Percentiles rank a stretch among this genome's conserved stretches.
Evolutionary conservation across 2,329 filamentous ascomycete species (phyloP).

Genomic region (Sporothrix sp.): DNA sequence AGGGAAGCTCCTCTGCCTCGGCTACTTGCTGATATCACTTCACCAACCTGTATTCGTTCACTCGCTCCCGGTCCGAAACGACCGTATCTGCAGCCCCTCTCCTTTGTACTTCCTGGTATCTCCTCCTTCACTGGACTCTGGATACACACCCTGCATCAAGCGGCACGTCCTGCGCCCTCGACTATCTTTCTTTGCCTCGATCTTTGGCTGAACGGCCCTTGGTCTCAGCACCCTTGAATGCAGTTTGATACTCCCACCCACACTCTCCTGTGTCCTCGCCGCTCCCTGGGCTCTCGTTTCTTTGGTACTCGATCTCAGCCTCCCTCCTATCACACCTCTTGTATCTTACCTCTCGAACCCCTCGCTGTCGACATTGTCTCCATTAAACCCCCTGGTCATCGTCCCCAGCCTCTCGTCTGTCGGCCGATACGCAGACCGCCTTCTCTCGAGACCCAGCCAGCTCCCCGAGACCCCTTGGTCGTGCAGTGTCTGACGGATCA

Average conservation of each 20-base stretch:
- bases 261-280: neutral
- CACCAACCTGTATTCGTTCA: slow-evolving; percentile 7
- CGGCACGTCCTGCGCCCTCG: neutral
- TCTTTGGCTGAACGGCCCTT: neutral
- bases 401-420: neutral
- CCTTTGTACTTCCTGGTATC: slow-evolving; percentile 12
- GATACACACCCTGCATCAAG: neutral
- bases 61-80: slow-evolving; percentile 9
- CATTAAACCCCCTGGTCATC: slow-evolving; percentile 11
- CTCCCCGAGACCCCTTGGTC: neutral
- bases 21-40: slow-evolving; percentile 12
- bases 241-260: slow-evolving; percentile 9
- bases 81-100: slow-evolving; percentile 9
- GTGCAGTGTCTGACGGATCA: neutral
- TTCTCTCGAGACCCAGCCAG: neutral
- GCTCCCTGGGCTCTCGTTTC: neutral
- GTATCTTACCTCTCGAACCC: neutral
- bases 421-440: slow-evolving; percentile 6
- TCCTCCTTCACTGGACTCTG: slow-evolving; percentile 14
- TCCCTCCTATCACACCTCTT: neutral
- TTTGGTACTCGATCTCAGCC: slow-evolving; percentile 2
- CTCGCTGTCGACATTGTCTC: neutral
- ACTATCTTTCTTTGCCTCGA: neutral
- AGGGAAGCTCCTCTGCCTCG: neutral
- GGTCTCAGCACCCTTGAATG: slow-evolving; percentile 1